These are phyloP conservation scores for Akanthomyces uredinophilus DNA, from an alignment of 2,329 filamentous ascomycete genomes.

Conservation along the genomic window DNA sequence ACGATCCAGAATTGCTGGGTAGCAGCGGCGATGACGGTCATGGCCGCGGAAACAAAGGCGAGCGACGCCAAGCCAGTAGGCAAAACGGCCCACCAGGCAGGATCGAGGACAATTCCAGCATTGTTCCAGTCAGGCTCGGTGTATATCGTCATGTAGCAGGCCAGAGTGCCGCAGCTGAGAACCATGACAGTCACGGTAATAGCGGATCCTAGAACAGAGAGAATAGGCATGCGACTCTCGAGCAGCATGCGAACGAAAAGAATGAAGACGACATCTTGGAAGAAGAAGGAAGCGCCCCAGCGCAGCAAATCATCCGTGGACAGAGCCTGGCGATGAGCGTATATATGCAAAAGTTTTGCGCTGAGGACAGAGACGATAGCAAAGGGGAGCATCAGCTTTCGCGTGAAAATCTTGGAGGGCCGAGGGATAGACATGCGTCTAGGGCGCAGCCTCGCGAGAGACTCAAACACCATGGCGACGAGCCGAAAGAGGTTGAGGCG, in stretches of 20 bases:
- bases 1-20: conserved; percentile 13
- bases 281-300: conserved; percentile 13
- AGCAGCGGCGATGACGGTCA: conserved; percentile 8
- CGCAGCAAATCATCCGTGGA: conserved; percentile 2
- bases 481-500: background rate
- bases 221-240: conserved; percentile 6
- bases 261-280: conserved; percentile 14
- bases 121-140: conserved; percentile 15
- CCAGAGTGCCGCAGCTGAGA: conserved; percentile 25
- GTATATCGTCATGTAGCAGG: conserved; percentile 14
- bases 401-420: conserved; percentile 12
- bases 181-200: conserved; percentile 37
- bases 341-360: conserved; percentile 12
- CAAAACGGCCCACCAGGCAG: conserved; percentile 15
- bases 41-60: conserved; percentile 6
- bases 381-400: conserved; percentile 13
- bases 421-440: conserved; percentile 9
- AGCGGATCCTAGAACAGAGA: conserved; percentile 1
- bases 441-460: background rate
- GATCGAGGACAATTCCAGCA: conserved; percentile 13
- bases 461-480: conserved; percentile 5
- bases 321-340: conserved; percentile 11
- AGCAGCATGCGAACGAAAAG: conserved; percentile 9
- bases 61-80: conserved; percentile 12
- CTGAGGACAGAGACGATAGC: conserved; percentile 11